These are phyloP conservation scores for Allium sativum DNA, from an alignment of 106 monocot species.

Conservation along the genomic window DNA sequence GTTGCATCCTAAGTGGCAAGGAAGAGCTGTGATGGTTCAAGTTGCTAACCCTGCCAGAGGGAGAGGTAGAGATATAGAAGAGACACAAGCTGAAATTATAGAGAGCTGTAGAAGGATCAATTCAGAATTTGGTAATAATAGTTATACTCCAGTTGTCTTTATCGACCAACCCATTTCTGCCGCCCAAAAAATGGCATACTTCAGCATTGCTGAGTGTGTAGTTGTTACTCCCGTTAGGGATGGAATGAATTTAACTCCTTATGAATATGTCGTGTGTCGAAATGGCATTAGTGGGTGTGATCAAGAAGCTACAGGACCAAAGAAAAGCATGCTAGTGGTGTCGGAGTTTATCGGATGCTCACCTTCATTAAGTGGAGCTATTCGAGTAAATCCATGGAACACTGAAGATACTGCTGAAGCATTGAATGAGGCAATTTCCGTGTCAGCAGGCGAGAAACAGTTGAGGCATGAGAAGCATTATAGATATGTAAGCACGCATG, in stretches of 20 bases:
- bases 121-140: slow-evolving; percentile 29
- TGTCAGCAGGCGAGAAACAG: slow-evolving; percentile 40
- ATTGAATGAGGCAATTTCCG: slow-evolving; percentile 42
- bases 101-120: slow-evolving; percentile 80
- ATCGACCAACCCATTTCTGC: slow-evolving; percentile 46
- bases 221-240: slow-evolving; percentile 66
- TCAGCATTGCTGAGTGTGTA: slow-evolving; percentile 70
- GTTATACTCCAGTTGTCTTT: slow-evolving; percentile 63
- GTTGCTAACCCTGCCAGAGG: slow-evolving; percentile 80
- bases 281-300: slow-evolving; percentile 31
- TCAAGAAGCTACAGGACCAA: slow-evolving; percentile 16
- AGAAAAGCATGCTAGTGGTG: slow-evolving; percentile 58
- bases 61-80: slow-evolving; percentile 49
- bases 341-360: slow-evolving; percentile 76
- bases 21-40: slow-evolving; percentile 67
- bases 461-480: slow-evolving; percentile 69
- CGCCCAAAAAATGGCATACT: slow-evolving; percentile 61
- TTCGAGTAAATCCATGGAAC: slow-evolving; percentile 62
- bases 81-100: slow-evolving; percentile 49
- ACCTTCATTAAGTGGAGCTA: slow-evolving; percentile 57
- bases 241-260: slow-evolving; percentile 87
- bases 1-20: slow-evolving; percentile 68
- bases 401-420: slow-evolving; percentile 52
- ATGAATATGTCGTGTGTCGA: slow-evolving; percentile 73
- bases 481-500: slow-evolving; percentile 52